These are phyloP conservation scores for Climacium dendroides DNA, from an alignment of 225 moss, liverwort and hornwort species.

Conservation along the genomic window DNA sequence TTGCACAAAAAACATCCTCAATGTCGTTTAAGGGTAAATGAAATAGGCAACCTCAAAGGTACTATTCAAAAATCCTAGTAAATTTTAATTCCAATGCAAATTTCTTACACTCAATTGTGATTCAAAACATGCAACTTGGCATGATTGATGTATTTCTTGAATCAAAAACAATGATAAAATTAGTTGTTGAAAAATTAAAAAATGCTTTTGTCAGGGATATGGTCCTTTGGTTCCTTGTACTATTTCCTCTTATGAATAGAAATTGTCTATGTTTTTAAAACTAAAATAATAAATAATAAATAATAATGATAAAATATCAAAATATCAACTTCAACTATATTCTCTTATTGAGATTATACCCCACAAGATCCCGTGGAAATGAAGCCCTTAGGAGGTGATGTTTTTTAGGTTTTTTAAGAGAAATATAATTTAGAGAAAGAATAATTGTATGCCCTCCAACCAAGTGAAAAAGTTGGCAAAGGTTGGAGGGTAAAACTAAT, in stretches of 20 bases:
- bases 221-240: no score
- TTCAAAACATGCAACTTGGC: background rate
- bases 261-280: no score
- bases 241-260: no score
- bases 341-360: background rate
- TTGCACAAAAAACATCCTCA: no score
- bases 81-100: no score
- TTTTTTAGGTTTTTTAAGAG: background rate
- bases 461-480: background rate
- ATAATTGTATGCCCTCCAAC: background rate
- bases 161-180: no score
- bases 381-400: rapidly evolving
- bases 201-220: no score
- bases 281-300: no score
- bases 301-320: no score
- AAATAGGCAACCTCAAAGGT: background rate
- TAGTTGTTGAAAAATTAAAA: no score
- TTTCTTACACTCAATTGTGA: rapidly evolving
- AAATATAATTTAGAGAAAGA: background rate
- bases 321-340: background rate
- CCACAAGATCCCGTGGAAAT: background rate
- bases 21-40: no score
- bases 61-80: background rate
- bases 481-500: rapidly evolving
- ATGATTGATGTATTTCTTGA: background rate